A percentile compares a stretch with the other conserved stretches of the same genome.
These are phyloP conservation scores for Viola pubescens DNA, from an alignment of 441 rosid genomes.

Conservation along the genomic window DNA sequence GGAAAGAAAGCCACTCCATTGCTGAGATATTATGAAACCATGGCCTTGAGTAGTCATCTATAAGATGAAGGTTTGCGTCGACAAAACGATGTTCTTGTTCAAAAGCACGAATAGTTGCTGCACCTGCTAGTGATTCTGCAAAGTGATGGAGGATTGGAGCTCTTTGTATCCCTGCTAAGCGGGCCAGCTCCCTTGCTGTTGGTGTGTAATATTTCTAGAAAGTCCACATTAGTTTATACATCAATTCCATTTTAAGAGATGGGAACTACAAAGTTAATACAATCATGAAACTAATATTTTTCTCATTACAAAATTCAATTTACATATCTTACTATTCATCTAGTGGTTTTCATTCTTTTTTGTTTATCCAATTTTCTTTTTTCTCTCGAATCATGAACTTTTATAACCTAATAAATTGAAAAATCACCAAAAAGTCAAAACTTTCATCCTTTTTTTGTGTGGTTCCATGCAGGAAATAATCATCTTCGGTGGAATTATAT, in stretches of 20 bases:
- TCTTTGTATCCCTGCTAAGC: constrained; percentile 78
- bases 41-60: constrained; percentile 83
- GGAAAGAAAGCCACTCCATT: constrained; percentile 98
- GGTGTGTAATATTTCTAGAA: constrained; percentile 89
- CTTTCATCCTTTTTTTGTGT: not conserved
- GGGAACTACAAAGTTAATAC: not conserved
- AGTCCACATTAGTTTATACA: constrained; percentile 2
- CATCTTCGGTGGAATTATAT: not conserved
- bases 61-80: constrained; percentile 52
- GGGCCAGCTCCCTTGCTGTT: constrained; percentile 90
- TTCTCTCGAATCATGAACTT: not conserved
- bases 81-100: constrained; percentile 71
- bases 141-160: constrained; percentile 98
- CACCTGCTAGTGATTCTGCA: constrained; percentile 88
- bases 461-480: not conserved
- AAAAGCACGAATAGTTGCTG: constrained; percentile 89
- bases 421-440: not conserved
- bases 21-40: constrained; percentile 91
- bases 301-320: not conserved
- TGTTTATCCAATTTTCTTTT: not conserved
- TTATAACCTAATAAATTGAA: not conserved
- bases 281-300: constrained; percentile 5
- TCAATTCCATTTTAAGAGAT: not conserved
- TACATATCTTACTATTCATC: not conserved
- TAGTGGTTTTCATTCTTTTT: not conserved